Conservation (phyloP, 805 yeast genomes). For the Saturnispora sekii region DNA sequence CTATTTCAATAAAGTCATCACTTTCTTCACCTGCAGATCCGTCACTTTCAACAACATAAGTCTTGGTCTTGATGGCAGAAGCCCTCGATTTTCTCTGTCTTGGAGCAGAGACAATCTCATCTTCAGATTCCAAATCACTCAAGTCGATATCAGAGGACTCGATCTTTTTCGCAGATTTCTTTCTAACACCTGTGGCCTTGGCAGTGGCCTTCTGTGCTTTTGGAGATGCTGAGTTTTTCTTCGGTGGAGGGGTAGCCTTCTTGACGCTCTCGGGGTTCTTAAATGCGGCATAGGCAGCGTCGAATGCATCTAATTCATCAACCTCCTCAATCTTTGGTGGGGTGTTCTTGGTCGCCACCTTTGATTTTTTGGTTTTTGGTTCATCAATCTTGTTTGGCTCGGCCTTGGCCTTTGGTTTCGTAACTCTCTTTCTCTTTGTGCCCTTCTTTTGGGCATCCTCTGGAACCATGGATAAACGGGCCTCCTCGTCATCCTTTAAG, state of each 20-base stretch:
- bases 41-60: constrained; percentile 14
- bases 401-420: constrained; percentile 27
- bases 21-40: constrained; percentile 13
- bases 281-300: neutral
- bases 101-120: constrained; percentile 3
- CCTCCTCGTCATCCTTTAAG: constrained; percentile 52
- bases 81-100: constrained; percentile 9
- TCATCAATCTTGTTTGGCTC: constrained; percentile 39
- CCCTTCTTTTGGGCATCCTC: constrained; percentile 34
- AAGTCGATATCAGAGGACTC: constrained; percentile 9
- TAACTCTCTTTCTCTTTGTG: constrained; percentile 19
- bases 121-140: constrained; percentile 7
- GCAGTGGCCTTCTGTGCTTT: constrained; percentile 3
- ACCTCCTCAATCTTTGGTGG: constrained; percentile 11
- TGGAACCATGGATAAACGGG: constrained; percentile 41
- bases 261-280: constrained; percentile 1
- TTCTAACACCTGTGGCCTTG: constrained; percentile 3
- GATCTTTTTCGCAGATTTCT: constrained; percentile 1
- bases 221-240: neutral
- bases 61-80: constrained; percentile 6
- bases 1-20: constrained; percentile 8
- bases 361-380: constrained; percentile 11
- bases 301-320: constrained; percentile 15
- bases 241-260: neutral
- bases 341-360: no score